phyloP scores from a whole-genome alignment of 345 rosid species.

The Aethionema arabicum region DNA sequence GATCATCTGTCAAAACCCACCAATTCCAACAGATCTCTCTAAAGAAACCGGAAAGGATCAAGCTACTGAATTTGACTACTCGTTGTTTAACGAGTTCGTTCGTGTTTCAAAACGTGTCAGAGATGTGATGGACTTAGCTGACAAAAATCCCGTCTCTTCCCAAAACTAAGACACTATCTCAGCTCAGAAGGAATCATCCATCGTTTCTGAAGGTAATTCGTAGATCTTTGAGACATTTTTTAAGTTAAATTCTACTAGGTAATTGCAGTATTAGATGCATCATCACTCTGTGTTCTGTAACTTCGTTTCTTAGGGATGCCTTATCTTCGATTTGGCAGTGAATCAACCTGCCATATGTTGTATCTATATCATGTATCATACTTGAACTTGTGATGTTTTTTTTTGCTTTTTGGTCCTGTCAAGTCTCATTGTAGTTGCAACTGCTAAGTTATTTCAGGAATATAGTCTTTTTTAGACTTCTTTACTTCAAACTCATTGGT shows the following conservation, averaged over 20 bases:
- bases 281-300: conserved; percentile 5
- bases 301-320: not conserved
- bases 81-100: conserved; percentile 68
- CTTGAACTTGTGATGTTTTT: not conserved
- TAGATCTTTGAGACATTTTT: conserved; percentile 2
- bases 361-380: conserved; percentile 11
- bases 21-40: conserved; percentile 32
- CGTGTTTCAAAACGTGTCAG: conserved; percentile 70
- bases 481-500: not conserved
- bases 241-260: not conserved
- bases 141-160: conserved; percentile 16
- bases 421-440: not conserved
- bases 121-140: conserved; percentile 35
- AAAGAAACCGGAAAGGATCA: conserved; percentile 28
- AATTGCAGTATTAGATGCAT: not conserved
- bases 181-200: conserved; percentile 11
- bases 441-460: not conserved
- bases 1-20: conserved; percentile 69
- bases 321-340: not conserved
- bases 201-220: conserved; percentile 2
- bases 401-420: not conserved
- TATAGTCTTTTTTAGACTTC: not conserved
- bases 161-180: conserved; percentile 9
- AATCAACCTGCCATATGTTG: conserved; percentile 2
- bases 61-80: conserved; percentile 49